Conservation (phyloP, 2,329 filamentous ascomycete genomes). For the Trichoderma sp. region DNA sequence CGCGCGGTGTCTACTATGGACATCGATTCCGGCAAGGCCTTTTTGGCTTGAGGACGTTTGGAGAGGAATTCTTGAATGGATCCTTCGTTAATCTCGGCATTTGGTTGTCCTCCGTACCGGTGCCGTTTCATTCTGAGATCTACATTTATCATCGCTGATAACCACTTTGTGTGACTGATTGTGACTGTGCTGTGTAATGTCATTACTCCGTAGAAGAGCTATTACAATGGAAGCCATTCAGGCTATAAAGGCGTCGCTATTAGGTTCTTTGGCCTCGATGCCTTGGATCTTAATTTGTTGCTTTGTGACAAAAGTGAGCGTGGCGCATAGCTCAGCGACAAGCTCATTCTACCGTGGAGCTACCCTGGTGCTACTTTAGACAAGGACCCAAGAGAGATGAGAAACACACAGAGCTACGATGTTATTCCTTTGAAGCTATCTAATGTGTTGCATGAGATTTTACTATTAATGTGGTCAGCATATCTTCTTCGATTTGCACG, state of each 20-base stretch:
- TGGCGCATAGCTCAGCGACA: not conserved
- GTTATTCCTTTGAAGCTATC: not conserved
- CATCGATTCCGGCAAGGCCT: constrained; percentile 35
- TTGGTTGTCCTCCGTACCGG: constrained; percentile 47
- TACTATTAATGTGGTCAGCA: not conserved
- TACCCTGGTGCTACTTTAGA: not conserved
- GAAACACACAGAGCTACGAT: not conserved
- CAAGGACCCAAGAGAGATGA: not conserved
- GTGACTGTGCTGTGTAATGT: not conserved
- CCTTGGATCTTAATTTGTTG: not conserved
- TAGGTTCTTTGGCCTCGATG: not conserved
- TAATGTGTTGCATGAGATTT: not conserved
- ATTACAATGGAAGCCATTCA: not conserved
- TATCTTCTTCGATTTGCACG: not conserved
- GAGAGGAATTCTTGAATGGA: constrained; percentile 45
- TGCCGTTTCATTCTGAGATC: constrained; percentile 60
- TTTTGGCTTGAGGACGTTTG: constrained; percentile 40
- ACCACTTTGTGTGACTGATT: not conserved
- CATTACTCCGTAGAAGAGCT: not conserved
- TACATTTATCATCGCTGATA: constrained; percentile 40
- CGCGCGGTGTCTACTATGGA: constrained; percentile 34
- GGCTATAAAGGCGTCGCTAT: not conserved
- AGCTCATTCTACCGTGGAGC: not conserved
- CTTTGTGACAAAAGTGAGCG: not conserved
- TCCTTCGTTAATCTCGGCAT: constrained; percentile 59